Evolutionary conservation across 805 yeast genomes (phyloP), one percentile per base, ranked within the genome.

Genomic region (Peterozyma toletana): DNA sequence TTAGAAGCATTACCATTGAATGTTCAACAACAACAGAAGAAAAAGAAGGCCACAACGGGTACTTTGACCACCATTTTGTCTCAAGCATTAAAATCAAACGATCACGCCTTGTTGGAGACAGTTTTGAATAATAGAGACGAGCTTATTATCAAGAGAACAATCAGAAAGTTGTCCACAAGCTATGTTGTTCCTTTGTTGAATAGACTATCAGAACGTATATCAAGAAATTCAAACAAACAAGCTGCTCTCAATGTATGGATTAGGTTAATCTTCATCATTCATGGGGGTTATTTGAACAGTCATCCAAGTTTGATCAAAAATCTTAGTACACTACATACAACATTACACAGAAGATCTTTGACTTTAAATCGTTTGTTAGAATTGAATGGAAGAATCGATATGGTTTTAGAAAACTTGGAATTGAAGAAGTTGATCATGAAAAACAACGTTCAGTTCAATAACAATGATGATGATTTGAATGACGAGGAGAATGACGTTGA

Each of bases 21-120:
- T 62, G 13, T 44, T 59, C 10, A 52, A 60, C 11, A 30, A 44
- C 51, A 38, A 52, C 53, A 41, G 39, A 45, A 16, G 53, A 55
- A 52, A 56, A 73, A 75, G 48, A 72, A 71, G 44, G 77, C 80
- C 16, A 74, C 79, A 9, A 77, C 85, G 5, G 95, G 93, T 41
- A 79, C 96, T 1, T 75, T 90, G 48, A 78, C 96, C 1, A 80
- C 85, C 1, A 78, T 93, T n/a, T 70, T 93, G 38, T 71, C 90
- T 11, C 99, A 93, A 66, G 91, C 99, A 0, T 71, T 93, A 49
- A 81, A 78, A 54, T 81, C 95, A 16, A 86, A 86, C 55, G 99
- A 93, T 59, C 89, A 82, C 54, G 68, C 93, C 9, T 68, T 93
- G 45, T 70, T 93, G 49, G 98, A 93, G 60, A 78, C 87, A 2